Evolutionary conservation across 306 rosid genomes (phyloP).

Genomic region (Sechiopsis laciniata): DNA sequence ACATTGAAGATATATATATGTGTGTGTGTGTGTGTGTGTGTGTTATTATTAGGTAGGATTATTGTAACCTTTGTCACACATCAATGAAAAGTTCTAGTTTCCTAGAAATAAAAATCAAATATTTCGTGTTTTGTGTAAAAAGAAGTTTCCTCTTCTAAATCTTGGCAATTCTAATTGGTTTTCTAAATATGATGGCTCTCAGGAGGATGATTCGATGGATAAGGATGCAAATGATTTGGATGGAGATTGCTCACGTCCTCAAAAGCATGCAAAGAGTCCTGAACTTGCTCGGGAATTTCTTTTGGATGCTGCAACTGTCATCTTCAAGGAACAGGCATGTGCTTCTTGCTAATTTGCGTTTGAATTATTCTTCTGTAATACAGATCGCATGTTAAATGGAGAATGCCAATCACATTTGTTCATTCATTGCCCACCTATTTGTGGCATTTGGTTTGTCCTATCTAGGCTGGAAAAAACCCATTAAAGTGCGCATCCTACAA

Average conservation of each 20-base stretch:
- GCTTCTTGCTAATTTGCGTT: background rate
- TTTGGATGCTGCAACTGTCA: constrained; percentile 94
- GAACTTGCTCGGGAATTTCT: constrained; percentile 99
- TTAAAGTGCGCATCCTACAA: too few species aligned
- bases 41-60: too few species aligned
- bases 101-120: background rate
- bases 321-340: constrained; percentile 88
- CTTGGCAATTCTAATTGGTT: constrained; percentile 21
- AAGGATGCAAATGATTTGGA: constrained; percentile 88
- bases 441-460: too few species aligned
- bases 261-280: constrained; percentile 99
- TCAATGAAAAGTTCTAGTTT: too few species aligned
- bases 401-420: too few species aligned
- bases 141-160: constrained; percentile 10
- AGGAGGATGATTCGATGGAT: constrained; percentile 95
- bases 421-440: too few species aligned
- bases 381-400: background rate
- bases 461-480: too few species aligned
- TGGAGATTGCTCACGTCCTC: constrained; percentile 99
- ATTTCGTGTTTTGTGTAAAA: background rate
- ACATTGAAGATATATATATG: too few species aligned
- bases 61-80: too few species aligned
- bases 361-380: background rate
- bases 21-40: too few species aligned
- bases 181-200: constrained; percentile 21